Percentiles rank a stretch among this genome's conserved stretches.
Evolutionary conservation across 495 filamentous ascomycete species (phyloP).

Genomic region (Mytilinidion resinicola): DNA sequence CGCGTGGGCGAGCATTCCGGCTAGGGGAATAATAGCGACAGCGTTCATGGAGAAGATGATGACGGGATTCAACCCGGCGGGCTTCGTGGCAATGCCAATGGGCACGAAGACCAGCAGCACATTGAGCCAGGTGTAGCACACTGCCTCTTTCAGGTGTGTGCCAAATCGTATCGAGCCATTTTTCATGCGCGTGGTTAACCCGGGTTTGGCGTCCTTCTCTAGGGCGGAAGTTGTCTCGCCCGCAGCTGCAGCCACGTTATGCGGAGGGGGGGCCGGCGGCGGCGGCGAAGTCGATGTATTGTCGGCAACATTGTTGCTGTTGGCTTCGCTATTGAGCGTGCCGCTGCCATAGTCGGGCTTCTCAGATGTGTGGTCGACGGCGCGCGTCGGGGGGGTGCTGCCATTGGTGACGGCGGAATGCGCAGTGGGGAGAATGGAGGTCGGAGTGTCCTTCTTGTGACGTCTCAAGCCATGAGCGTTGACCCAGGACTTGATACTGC

Average conservation of each 20-base stretch:
- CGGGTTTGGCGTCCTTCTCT: constrained; percentile 5
- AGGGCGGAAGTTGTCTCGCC: constrained; percentile 22
- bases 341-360: constrained; percentile 9
- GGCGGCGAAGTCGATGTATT: constrained; percentile 17
- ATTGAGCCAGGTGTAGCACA: constrained; percentile 29
- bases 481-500: constrained; percentile 27
- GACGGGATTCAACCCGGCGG: constrained; percentile 12
- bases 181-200: constrained; percentile 17
- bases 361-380: neutral
- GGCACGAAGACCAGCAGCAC: constrained; percentile 31
- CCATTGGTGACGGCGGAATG: neutral
- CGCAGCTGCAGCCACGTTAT: constrained; percentile 11
- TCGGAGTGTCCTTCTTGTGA: constrained; percentile 7
- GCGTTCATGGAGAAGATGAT: constrained; percentile 31
- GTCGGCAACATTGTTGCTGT: constrained; percentile 20
- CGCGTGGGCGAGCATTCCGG: constrained; percentile 28
- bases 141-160: constrained; percentile 18
- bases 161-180: constrained; percentile 21
- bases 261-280: constrained; percentile 18
- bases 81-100: constrained; percentile 26
- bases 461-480: constrained; percentile 25
- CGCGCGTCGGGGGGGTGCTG: neutral
- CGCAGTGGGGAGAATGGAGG: constrained; percentile 17
- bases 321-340: constrained; percentile 5
- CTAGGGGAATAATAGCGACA: constrained; percentile 30